A percentile compares a stretch with the other conserved stretches of the same genome.
Evolutionary conservation across 106 monocot genomes (phyloP).

Genomic region (Platanthera guangdongensis): DNA sequence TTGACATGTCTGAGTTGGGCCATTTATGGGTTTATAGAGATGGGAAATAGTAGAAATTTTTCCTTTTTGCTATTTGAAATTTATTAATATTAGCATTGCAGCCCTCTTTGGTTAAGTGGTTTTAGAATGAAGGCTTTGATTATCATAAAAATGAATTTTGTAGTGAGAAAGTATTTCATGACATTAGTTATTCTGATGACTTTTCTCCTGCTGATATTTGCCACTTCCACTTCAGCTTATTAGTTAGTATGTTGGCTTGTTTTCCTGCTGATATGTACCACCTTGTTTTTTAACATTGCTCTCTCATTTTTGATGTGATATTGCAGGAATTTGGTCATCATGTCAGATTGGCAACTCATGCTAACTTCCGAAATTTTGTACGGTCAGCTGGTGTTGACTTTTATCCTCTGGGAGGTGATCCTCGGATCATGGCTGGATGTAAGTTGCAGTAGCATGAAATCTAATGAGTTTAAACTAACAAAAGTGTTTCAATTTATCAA

Average conservation of each 20-base stretch:
- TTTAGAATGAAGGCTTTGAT: background rate
- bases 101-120: background rate
- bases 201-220: background rate
- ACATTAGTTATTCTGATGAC: background rate
- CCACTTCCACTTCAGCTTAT: background rate
- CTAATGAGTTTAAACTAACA: background rate
- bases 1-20: no score
- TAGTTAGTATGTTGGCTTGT: background rate
- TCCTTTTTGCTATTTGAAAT: background rate
- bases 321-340: constrained; percentile 90
- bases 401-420: constrained; percentile 97
- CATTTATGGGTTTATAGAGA: no score
- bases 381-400: constrained; percentile 79
- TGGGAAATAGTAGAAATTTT: background rate
- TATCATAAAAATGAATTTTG: background rate
- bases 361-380: constrained; percentile 73
- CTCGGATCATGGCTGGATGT: constrained; percentile 86
- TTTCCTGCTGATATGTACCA: background rate
- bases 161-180: background rate
- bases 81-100: background rate
- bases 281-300: background rate
- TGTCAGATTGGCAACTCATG: constrained; percentile 93
- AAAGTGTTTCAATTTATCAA: background rate
- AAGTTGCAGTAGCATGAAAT: constrained; percentile 19
- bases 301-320: background rate